Base-by-base conservation (phyloP, 345 rosid genomes). In the Turnera subulata region DNA sequence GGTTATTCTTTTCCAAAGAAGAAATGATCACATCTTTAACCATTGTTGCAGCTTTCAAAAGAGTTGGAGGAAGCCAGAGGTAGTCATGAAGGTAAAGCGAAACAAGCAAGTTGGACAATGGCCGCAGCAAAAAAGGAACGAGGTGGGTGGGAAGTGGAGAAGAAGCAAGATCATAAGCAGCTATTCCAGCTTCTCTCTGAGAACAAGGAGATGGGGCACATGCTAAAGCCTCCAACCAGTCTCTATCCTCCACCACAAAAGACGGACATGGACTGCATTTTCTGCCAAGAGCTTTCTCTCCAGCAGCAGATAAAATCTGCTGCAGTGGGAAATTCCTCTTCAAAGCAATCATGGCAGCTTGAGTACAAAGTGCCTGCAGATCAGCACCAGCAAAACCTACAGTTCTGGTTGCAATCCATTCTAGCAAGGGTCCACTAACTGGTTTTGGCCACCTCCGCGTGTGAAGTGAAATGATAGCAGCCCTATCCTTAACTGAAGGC, bases 301-400 rank as follows among this genome's bases (percentile, higher is more conserved):
- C 83, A 55, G 96, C 94, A 62, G 86, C 84, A 12, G 91, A 79
- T 72, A 93, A 56, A 61, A 80, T 71, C 65, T 82, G 83, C 32
- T 84, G 99, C 79, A 93, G 79, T 63, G 99, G 96, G 67, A 93
- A 93, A 73, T 82, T 89, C 73, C 91, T 87, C 76, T 89, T 93
- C 76, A 93, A 71, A 50, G 94, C 91, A 78, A 83, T 74, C 64
- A 87, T 79, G 65, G 85, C 96, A 47, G 96, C 94, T 66, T 87
- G 99, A 37, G 97, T 87, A 70, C 99, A 93, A 56, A 93, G 97
- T 59, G 96, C 89, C 82, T 93, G 94, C 70, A 93, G 74, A 85
- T 93, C 97, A 38, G 99, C 96, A 76, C 99, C 99, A 71, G 96
- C 99, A 85, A 85, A 93, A 45, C 97, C 97, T 15, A 75, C 80